phyloP scores from a whole-genome alignment of 2,329 filamentous ascomycete genomes.

The Calycina herbarum region DNA sequence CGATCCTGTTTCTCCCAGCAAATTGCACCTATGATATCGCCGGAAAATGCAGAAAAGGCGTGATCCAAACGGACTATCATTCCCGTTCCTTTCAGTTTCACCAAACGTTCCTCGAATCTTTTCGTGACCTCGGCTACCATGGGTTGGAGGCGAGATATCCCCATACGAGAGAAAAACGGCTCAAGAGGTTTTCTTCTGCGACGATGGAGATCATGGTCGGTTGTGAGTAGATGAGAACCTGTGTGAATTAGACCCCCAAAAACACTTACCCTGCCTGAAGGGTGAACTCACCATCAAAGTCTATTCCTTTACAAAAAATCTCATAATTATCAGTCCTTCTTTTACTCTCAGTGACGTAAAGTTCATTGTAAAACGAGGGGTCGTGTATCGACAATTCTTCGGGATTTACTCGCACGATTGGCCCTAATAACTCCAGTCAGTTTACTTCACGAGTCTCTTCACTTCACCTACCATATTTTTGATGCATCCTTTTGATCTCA shows the following conservation, averaged over 20 bases:
- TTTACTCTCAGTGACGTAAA: conserved; percentile 35
- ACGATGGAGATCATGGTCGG: background rate
- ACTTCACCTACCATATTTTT: conserved; percentile 39
- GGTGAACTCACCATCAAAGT: background rate
- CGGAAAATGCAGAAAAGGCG: background rate
- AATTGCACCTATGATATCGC: background rate
- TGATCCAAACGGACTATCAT: background rate
- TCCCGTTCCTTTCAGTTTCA: background rate
- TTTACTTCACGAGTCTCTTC: background rate
- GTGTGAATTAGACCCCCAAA: background rate
- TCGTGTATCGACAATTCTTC: conserved; percentile 42
- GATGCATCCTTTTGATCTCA: conserved; percentile 45
- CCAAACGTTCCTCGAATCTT: background rate
- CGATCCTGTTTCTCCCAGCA: background rate
- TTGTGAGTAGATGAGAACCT: background rate
- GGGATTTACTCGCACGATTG: conserved; percentile 38
- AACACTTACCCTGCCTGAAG: conserved; percentile 5
- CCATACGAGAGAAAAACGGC: background rate
- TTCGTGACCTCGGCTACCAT: background rate
- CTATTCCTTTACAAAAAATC: background rate
- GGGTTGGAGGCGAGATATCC: background rate
- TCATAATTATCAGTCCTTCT: conserved; percentile 13
- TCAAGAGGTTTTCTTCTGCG: background rate
- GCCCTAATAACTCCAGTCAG: conserved; percentile 20
- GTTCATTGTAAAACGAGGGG: conserved; percentile 41